Base-by-base conservation (phyloP, 495 filamentous ascomycete genomes). In the Evansstolkia leycettana region DNA sequence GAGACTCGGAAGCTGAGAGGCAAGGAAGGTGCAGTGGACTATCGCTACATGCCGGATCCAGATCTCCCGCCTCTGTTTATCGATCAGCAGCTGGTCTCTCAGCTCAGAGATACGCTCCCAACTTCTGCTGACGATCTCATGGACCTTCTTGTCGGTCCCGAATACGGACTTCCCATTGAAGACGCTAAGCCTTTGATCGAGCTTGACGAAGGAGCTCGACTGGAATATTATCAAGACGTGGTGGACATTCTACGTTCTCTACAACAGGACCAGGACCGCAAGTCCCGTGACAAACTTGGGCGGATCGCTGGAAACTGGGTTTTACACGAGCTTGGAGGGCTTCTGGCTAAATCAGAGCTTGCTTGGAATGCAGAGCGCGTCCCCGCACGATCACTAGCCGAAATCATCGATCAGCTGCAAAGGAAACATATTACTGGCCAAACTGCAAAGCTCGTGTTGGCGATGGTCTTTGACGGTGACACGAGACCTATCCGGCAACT, bases 31-130 rank as follows among this genome's bases (percentile, higher is more conserved):
- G 88, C 94, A 47, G 85, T 96, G 2, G 90, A 98, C 47, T 98
- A 98, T 51, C 70, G 90, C 29, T 98, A 96, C 54, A 96, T 98
- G 92, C 90, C 90, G 1, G 90, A 99, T 53, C 85, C 90, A 2
- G 90, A 99, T 55, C 61, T 99, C 7, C 71, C 70, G 0, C 84
- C 92, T 0, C 64, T 99, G 7, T 48, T 84, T 3, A 78, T 99
- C 42, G 78, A 75, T 9, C 43, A 70, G 27, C 77, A 82, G 29
- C 62, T 95, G 4, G 58, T 94, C 12, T 47, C 66, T 7, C 58
- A 75, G 40, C 62, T 96, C 7, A 54, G 48, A 6, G 41, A 57
- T 3, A 74, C 57, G 0, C 59, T 92, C 28, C 85, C 84, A 0
- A 52, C 61, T 8, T 54, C 82, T 10, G 84, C 88, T 0, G 87